Evolutionary conservation across 495 filamentous ascomycete genomes (phyloP).

Genomic region (Aspergillus biplanus): DNA sequence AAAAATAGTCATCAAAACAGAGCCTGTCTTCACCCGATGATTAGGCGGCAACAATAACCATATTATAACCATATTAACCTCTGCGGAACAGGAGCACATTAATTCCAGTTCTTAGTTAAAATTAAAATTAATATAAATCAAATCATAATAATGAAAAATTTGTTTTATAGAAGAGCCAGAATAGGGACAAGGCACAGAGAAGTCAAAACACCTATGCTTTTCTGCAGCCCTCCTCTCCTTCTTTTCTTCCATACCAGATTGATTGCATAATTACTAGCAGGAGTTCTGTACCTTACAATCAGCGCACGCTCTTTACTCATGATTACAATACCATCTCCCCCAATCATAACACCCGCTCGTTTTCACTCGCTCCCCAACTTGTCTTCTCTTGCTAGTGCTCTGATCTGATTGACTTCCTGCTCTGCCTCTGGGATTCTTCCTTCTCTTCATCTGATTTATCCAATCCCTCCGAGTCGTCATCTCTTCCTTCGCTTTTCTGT

Average conservation of each 20-base stretch:
- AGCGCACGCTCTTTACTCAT: neutral
- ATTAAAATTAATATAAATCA: neutral
- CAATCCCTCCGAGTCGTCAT: neutral
- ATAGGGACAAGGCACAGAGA: neutral
- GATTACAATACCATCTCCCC: conserved; percentile 5
- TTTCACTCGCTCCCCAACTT: conserved; percentile 3
- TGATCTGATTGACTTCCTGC: neutral
- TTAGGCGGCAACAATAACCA: conserved; percentile 10
- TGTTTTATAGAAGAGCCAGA: neutral
- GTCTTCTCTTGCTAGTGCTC: conserved; percentile 7
- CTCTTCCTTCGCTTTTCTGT: conserved; percentile 17
- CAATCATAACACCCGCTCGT: conserved; percentile 4
- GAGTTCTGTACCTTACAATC: neutral
- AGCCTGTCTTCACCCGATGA: neutral
- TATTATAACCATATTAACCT: neutral
- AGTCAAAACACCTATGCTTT: no score
- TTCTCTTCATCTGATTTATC: conserved; percentile 6
- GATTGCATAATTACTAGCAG: neutral
- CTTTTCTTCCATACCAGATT: neutral
- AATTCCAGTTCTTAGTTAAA: no score
- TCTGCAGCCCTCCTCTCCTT: neutral
- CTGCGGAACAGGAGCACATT: no score
- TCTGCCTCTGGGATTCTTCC: neutral
- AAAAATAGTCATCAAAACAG: neutral
- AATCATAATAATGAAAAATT: neutral